Percentiles rank a stretch among this genome's conserved stretches.
These are phyloP conservation scores for Yamadazyma taylorii DNA, from an alignment of 1,139 yeast species.

Conservation along the genomic window DNA sequence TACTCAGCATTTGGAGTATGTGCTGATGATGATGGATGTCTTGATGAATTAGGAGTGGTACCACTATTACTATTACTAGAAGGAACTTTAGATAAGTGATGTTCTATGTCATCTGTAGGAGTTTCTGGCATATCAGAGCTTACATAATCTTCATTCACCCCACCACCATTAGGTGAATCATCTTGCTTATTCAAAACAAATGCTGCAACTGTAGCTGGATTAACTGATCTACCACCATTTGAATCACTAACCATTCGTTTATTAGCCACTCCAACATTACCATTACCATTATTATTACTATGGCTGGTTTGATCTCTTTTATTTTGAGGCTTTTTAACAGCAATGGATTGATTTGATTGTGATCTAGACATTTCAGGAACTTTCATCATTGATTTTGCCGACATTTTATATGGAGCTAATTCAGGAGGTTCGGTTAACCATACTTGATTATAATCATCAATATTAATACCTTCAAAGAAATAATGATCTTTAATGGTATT, in stretches of 20 bases:
- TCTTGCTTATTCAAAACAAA: slow-evolving; percentile 37
- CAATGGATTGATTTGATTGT: slow-evolving; percentile 18
- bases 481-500: slow-evolving; percentile 51
- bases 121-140: slow-evolving; percentile 16
- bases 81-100: slow-evolving; percentile 6
- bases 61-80: slow-evolving; percentile 6
- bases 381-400: slow-evolving; percentile 58
- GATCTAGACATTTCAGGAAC: slow-evolving; percentile 43
- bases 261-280: slow-evolving; percentile 5
- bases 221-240: slow-evolving; percentile 20
- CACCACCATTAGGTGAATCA: too few relatives aligned
- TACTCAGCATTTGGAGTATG: slow-evolving; percentile 28
- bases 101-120: slow-evolving; percentile 9
- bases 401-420: slow-evolving; percentile 63
- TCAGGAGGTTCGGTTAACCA: slow-evolving; percentile 79
- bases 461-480: slow-evolving; percentile 68
- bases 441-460: slow-evolving; percentile 60
- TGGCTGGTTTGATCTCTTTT: slow-evolving; percentile 7
- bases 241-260: slow-evolving; percentile 21
- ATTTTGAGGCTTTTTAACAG: slow-evolving; percentile 6
- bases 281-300: slow-evolving; percentile 2
- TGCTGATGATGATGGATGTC: slow-evolving; percentile 3
- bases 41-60: slow-evolving; percentile 7
- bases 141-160: slow-evolving; percentile 14
- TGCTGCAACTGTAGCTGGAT: slow-evolving; percentile 49